Conservation (phyloP, 1,284 basidiomycete genomes). For the Rhodotorula sp. region DNA sequence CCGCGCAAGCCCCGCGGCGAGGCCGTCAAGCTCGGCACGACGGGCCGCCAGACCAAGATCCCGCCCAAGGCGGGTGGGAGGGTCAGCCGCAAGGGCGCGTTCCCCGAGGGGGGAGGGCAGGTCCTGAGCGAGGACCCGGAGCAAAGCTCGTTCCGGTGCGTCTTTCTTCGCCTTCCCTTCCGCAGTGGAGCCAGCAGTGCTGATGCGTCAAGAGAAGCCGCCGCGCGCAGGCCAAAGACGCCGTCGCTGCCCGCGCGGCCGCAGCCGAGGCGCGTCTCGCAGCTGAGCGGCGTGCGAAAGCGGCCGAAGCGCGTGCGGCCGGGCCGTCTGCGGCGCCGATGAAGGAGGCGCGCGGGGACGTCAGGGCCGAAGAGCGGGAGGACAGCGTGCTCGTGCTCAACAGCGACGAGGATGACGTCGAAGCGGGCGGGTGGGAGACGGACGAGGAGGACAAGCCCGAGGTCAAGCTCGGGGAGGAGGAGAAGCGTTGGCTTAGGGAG, state of each 20-base stretch:
- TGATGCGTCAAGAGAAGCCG: slow-evolving; percentile 8
- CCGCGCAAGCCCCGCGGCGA: slow-evolving; percentile 16
- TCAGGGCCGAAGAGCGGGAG: too few relatives aligned
- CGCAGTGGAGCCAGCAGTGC: not conserved
- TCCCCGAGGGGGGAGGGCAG: slow-evolving; percentile 18
- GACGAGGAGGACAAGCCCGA: slow-evolving; percentile 29
- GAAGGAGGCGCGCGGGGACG: too few relatives aligned
- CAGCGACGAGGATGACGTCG: slow-evolving; percentile 7
- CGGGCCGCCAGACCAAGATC: slow-evolving; percentile 36
- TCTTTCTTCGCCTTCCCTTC: not conserved
- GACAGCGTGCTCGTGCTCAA: slow-evolving; percentile 7
- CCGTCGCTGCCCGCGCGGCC: slow-evolving; percentile 11
- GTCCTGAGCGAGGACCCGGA: slow-evolving; percentile 14
- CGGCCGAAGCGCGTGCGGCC: slow-evolving; percentile 6
- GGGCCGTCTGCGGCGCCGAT: too few relatives aligned
- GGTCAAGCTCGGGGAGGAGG: slow-evolving; percentile 13
- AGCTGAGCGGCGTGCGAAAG: slow-evolving; percentile 13
- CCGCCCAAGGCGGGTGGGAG: slow-evolving; percentile 26
- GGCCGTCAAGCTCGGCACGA: slow-evolving; percentile 24
- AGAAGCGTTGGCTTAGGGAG: slow-evolving; percentile 23
- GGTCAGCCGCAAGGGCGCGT: slow-evolving; percentile 24
- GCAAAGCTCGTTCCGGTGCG: slow-evolving; percentile 29
- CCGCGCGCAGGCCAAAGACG: slow-evolving; percentile 12
- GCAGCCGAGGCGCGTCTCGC: slow-evolving; percentile 22
- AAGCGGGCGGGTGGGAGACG: slow-evolving; percentile 10